Evolutionary conservation across 176 grass and related monocot species (phyloP).

Genomic region (Bromus sterilis): DNA sequence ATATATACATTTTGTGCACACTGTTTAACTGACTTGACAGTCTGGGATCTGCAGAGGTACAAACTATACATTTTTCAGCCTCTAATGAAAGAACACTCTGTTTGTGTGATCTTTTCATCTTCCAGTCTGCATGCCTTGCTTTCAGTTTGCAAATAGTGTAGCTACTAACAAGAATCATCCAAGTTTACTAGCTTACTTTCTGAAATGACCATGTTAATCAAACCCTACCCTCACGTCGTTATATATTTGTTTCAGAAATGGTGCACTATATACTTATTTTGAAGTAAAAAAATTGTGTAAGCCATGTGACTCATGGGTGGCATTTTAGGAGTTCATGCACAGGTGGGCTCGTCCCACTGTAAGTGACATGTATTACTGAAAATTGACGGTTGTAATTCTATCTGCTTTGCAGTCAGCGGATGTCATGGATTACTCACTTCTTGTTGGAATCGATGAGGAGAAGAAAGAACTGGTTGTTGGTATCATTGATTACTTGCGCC

Average conservation of each 20-base stretch:
- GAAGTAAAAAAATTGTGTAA: background rate
- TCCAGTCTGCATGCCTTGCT: background rate
- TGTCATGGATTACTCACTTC: constrained; percentile 96
- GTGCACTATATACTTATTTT: background rate
- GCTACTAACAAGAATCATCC: background rate
- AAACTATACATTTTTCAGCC: background rate
- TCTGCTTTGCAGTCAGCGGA: constrained; percentile 49
- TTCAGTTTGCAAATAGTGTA: background rate
- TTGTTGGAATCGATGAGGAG: constrained; percentile 84
- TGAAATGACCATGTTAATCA: background rate
- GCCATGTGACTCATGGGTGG: background rate
- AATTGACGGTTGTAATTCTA: background rate
- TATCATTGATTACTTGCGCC: constrained; percentile 95
- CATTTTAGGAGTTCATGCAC: background rate
- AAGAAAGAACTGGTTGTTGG: constrained; percentile 80
- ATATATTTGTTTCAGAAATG: background rate
- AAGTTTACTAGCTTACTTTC: background rate
- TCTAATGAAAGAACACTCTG: background rate
- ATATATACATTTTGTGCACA: background rate
- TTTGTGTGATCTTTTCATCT: background rate
- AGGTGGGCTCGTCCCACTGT: background rate
- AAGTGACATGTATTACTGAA: background rate
- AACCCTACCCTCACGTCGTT: background rate
- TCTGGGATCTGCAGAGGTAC: background rate
- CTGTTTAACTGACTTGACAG: background rate